Base-by-base conservation (phyloP, 2,329 filamentous ascomycete genomes). In the Colletotrichum eleusines region DNA sequence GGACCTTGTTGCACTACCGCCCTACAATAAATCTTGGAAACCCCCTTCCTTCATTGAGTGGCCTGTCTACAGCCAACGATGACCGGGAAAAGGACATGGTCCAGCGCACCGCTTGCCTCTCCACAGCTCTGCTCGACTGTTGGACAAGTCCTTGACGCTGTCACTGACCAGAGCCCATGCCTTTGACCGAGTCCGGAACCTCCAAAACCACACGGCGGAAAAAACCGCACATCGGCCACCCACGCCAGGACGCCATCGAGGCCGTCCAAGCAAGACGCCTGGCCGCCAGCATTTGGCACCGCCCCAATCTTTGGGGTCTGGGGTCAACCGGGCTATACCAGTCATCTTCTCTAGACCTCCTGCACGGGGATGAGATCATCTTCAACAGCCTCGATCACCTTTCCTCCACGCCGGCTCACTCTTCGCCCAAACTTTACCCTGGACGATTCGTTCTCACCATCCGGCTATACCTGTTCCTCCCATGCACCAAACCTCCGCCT, bases 131-230 rank as follows among this genome's bases (percentile, higher is more conserved):
- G 63, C 35, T 62, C 50, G 57, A 61, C 42, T 26, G 50, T 58
- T 11, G 18, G 42, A 38, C 53, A 40, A 53, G 23, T 38, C 60
- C 23, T 26, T 48, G 33, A 12, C n/a, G 33, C 35, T 62, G 46
- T 38, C 46, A 23, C 35, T 53, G 8, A 42, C 60, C 44, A 18
- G 59, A 23, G 63, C 14, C 60, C 61, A 48, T 48, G 54, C 23
- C 62, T 38, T 54, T 61, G 54, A 48, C n/a, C 33, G 20, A 44
- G 31, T 16, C 14, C 20, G 61, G 54, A 35, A 44, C 38, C 31
- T 26, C 48, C 26, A 20, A 61, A 71, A 73, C 74, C 74, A 74
- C 72, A 76, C 75, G 75, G 74, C 74, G 75, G 71, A 73, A 74
- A 75, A 74, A 64, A 74, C 59, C 74, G 68, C 74, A 74, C 55